A percentile compares a stretch with the other conserved stretches of the same genome.
Evolutionary conservation across 495 filamentous ascomycete genomes (phyloP).

Genomic region (Penicillium flavigenum): DNA sequence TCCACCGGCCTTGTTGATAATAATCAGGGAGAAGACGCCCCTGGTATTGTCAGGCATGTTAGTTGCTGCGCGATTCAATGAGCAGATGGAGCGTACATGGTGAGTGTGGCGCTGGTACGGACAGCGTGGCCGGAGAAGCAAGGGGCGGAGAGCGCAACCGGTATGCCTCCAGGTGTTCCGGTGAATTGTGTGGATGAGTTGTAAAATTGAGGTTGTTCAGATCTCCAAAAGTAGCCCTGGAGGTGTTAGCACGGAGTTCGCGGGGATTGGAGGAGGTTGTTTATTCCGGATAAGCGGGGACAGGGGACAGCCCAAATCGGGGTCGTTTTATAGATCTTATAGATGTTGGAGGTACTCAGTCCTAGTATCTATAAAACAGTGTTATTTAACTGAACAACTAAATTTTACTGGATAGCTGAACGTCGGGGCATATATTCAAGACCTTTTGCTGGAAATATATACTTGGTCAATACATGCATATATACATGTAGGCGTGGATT

Average conservation of each 20-base stretch:
- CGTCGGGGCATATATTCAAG: background rate
- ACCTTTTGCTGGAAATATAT: background rate
- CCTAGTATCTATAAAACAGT: background rate
- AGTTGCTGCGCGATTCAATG: constrained; percentile 14
- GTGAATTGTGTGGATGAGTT: background rate
- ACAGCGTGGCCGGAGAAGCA: constrained; percentile 17
- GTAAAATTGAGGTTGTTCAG: background rate
- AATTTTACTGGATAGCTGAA: background rate
- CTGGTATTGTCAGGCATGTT: constrained; percentile 44
- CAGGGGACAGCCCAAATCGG: background rate
- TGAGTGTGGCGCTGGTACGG: constrained; percentile 14
- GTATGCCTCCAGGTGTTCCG: constrained; percentile 14
- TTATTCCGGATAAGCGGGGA: background rate
- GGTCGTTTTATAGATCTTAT: background rate
- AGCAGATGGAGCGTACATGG: constrained; percentile 22
- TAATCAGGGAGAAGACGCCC: constrained; percentile 89
- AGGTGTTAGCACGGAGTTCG: background rate
- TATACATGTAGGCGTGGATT: background rate
- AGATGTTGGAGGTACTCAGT: background rate
- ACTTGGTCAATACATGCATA: background rate
- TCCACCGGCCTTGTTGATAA: constrained; percentile 98
- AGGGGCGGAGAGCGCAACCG: constrained; percentile 9
- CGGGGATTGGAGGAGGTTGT: background rate
- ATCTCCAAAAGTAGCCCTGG: background rate
- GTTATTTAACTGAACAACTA: background rate